phyloP scores from a whole-genome alignment of 768 basidiomycete species.

The Russula vinacea region DNA sequence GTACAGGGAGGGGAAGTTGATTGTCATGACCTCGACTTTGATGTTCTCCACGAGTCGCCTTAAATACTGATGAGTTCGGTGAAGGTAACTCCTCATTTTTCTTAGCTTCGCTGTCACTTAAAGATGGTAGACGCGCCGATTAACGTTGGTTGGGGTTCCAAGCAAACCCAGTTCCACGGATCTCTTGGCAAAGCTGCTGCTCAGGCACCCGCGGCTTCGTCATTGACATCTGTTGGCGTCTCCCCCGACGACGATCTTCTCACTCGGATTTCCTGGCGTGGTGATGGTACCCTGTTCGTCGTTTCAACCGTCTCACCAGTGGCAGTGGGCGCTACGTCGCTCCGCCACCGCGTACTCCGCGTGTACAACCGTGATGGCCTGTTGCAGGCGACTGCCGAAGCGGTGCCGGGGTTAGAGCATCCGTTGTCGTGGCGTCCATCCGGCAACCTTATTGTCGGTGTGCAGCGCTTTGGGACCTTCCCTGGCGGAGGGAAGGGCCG shows the following conservation, averaged over 20 bases:
- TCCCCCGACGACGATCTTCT: slow-evolving; percentile 68
- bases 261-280: slow-evolving; percentile 88
- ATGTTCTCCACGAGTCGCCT: slow-evolving; percentile 77
- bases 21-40: slow-evolving; percentile 85
- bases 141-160: slow-evolving; percentile 97
- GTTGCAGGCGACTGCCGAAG: slow-evolving; percentile 83
- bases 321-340: slow-evolving; percentile 30
- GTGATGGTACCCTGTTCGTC: slow-evolving; percentile 86
- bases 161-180: slow-evolving; percentile 96
- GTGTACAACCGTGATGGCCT: slow-evolving; percentile 72
- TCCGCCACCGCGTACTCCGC: slow-evolving; percentile 56
- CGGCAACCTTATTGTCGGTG: slow-evolving; percentile 78
- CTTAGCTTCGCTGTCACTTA: background rate
- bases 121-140: slow-evolving; percentile 71
- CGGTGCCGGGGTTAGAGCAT: slow-evolving; percentile 79
- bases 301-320: slow-evolving; percentile 48
- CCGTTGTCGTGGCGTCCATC: slow-evolving; percentile 80
- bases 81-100: slow-evolving; percentile 52
- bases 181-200: slow-evolving; percentile 87
- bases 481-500: slow-evolving; percentile 65
- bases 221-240: slow-evolving; percentile 43
- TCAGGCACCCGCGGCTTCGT: slow-evolving; percentile 41
- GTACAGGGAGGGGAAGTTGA: slow-evolving; percentile 69
- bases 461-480: slow-evolving; percentile 72
- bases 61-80: slow-evolving; percentile 78